Evolutionary conservation across 768 basidiomycete species (phyloP), one percentile per base, ranked within the genome.

Genomic region (Lactarius vividus): DNA sequence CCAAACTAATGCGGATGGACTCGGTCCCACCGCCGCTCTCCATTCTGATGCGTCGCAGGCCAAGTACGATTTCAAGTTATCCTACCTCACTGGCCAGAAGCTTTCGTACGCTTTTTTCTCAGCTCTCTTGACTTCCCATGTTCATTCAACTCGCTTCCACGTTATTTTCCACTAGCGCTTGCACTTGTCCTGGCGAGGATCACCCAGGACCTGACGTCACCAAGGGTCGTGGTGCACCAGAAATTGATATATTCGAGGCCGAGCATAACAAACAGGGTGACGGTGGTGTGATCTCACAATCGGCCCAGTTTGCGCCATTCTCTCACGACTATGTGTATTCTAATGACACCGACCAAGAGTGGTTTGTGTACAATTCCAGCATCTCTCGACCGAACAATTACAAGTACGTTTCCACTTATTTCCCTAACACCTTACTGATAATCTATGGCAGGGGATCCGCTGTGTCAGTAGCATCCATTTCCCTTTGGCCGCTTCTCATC

Each of bases 211-310:
- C 92, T 0, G 59, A 33, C 7, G 72, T 72, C 55, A 76, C 39
- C 57, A 69, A 59, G 23, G 91, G 92, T 13, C 86, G 92, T 57
- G 87, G 87, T 4, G 85, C 89, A 0, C 91, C 91, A 4, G 91
- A 94, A 75, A 92, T 94, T 72, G 92, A 94, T 74, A 80, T 93
- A 64, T 80, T 93, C 65, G 91, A 94, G 75, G 88, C 87, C 0
- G 87, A 91, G 73, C 81, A 80, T 72, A 84, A 87, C 78, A 88
- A 88, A 72, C 73, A 55, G 61, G 68, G 63, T 63, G 67, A 15
- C 35, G 88, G 83, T 26, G 83, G 83, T 64, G 82, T 84, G 59
- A 86, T 86, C 9, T 91, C 89, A n/a, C 91, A 92, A 76, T 85
- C 84, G 2, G 85, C 83, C 26, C 91, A 92, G 74, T 86, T 89